Evolutionary conservation across 345 rosid genomes (phyloP), one percentile per base, ranked within the genome.

Genomic region (Eucalyptus cloeziana): DNA sequence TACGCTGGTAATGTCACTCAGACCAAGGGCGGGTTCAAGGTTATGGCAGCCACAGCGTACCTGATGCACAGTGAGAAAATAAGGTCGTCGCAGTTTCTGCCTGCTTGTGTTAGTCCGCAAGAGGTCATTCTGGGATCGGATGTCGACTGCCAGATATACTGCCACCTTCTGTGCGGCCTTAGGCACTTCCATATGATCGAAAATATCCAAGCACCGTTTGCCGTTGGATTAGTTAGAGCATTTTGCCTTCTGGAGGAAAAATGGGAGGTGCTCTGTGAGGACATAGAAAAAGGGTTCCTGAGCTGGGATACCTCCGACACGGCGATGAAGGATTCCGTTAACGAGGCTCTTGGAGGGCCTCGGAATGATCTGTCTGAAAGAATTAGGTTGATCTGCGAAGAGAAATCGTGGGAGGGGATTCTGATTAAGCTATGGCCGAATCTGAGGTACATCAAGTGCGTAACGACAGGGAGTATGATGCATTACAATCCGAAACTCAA

Each of bases 101-200:
- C 91, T 19, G 49, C 17, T 52, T 47, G 54, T 24, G 51, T 86
- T 87, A 92, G 94, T 89, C 94, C 94, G 3, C 56, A 62, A 25
- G 94, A 91, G 87, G 93, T 94, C 87, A 85, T 94, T 85, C 85
- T 91, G 33, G 93, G 94, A 89, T 87, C 89, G 86, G 89, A 92
- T 90, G 24, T 89, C 85, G 89, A 92, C 88, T 91, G 91, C 31
- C 95, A 94, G 89, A 91, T 89, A 90, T 94, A 92, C 67, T 92
- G 94, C 87, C 94, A 93, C 90, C 94, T 93, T 88, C 94, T 94
- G 62, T 92, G 95, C 87, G 94, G 93, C 64, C 93, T 94, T 69
- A 81, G 92, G 76, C 86, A 88, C 87, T 92, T 44, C 86, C 87
- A 91, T 90, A 47, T 47, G 49, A 54, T 94, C 7, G 93, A 91